Evolutionary conservation across 176 grass and related monocot genomes (phyloP).

Genomic region (Chrysopogon serrulatus): DNA sequence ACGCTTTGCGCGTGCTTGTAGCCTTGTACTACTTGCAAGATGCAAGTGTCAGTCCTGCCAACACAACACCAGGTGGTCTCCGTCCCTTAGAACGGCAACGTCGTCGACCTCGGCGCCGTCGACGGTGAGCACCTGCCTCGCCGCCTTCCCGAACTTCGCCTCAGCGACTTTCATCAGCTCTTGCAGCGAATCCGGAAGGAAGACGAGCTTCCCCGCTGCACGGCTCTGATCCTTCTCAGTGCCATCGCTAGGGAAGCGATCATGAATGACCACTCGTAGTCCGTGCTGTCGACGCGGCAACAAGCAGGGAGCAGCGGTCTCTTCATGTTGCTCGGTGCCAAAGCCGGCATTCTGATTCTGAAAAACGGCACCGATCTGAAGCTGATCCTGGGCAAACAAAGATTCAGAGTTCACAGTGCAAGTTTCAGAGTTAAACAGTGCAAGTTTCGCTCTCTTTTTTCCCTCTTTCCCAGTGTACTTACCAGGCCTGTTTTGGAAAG

Average conservation of each 20-base stretch:
- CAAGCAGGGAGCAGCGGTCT: not conserved
- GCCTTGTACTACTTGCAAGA: not conserved
- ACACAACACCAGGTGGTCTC: slow-evolving; percentile 41
- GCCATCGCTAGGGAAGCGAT: not conserved
- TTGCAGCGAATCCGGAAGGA: slow-evolving; percentile 14
- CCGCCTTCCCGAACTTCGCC: slow-evolving; percentile 27
- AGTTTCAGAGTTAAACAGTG: not conserved
- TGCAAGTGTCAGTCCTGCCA: not conserved
- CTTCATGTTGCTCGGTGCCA: not conserved
- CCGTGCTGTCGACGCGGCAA: not conserved
- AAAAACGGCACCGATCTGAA: no score
- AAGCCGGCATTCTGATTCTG: not conserved
- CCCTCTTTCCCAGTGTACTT: no score
- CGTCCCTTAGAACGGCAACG: slow-evolving; percentile 33
- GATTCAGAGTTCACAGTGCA: not conserved
- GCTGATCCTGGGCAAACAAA: not conserved
- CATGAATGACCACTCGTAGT: slow-evolving; percentile 21
- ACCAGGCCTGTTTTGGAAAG: not conserved
- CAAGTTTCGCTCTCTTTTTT: not conserved
- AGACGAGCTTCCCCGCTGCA: slow-evolving; percentile 22
- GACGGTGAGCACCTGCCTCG: slow-evolving; percentile 17
- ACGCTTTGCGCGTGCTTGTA: not conserved
- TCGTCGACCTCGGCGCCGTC: slow-evolving; percentile 52
- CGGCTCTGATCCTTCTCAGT: not conserved
- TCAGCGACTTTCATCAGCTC: slow-evolving; percentile 19